phyloP scores from a whole-genome alignment of 768 basidiomycete genomes.

The Hortiboletus campestris region DNA sequence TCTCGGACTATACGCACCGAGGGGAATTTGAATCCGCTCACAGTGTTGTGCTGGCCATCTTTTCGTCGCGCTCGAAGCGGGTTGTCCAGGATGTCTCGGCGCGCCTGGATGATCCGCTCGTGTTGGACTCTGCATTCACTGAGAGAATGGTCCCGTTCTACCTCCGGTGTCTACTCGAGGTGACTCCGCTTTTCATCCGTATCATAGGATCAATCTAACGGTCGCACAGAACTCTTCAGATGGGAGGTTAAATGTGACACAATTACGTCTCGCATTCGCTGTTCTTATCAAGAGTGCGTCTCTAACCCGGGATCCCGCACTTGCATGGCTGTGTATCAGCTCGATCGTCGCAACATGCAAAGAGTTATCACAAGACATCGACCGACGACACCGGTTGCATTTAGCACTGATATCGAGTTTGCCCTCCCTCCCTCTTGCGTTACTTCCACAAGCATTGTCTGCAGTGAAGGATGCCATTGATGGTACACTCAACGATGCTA shows the following conservation, averaged over 20 bases:
- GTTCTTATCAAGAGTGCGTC: slow-evolving; percentile 63
- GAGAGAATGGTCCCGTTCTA: slow-evolving; percentile 74
- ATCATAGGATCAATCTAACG: background rate
- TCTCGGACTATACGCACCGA: slow-evolving; percentile 55
- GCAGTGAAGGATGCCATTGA: slow-evolving; percentile 40
- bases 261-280: slow-evolving; percentile 74
- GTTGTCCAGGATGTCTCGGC: slow-evolving; percentile 10
- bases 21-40: slow-evolving; percentile 88
- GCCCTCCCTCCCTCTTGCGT: slow-evolving; percentile 54
- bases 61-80: slow-evolving; percentile 56
- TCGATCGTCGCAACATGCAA: slow-evolving; percentile 50
- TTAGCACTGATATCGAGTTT: slow-evolving; percentile 65
- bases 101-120: slow-evolving; percentile 5
- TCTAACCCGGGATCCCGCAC: slow-evolving; percentile 39
- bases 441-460: slow-evolving; percentile 56
- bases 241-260: slow-evolving; percentile 56
- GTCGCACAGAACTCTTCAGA: slow-evolving; percentile 57
- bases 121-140: slow-evolving; percentile 39
- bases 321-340: slow-evolving; percentile 72
- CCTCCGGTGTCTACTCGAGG: slow-evolving; percentile 66
- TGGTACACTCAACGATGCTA: slow-evolving; percentile 27
- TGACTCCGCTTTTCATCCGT: slow-evolving; percentile 30
- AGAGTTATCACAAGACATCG: slow-evolving; percentile 16
- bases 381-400: slow-evolving; percentile 52
- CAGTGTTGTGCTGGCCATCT: slow-evolving; percentile 75